Evolutionary conservation across 768 basidiomycete species (phyloP).

Genomic region (Baorangia bicolor): DNA sequence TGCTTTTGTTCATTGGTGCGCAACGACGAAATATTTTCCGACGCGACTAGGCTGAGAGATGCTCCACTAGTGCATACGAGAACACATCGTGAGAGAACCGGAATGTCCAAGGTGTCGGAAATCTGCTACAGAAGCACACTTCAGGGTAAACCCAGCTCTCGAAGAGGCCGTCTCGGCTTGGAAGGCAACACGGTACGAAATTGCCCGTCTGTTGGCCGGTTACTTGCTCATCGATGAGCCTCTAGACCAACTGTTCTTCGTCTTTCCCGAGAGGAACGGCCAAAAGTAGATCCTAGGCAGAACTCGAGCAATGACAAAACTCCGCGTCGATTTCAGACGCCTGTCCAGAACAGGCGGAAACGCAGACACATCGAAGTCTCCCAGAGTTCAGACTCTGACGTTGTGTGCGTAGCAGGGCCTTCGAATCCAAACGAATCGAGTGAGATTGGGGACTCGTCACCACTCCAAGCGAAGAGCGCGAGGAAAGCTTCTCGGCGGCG

Average conservation of each 20-base stretch:
- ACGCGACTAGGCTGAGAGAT: constrained; percentile 3
- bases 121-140: constrained; percentile 53
- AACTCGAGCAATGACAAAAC: constrained; percentile 9
- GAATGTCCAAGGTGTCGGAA: constrained; percentile 76
- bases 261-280: constrained; percentile 38
- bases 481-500: constrained; percentile 17
- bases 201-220: neutral
- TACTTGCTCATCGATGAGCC: neutral
- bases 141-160: constrained; percentile 66
- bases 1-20: constrained; percentile 78
- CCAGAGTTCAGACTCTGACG: constrained; percentile 26
- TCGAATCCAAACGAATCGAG: constrained; percentile 27
- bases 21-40: neutral
- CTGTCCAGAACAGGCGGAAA: constrained; percentile 33
- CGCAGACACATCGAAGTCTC: constrained; percentile 30
- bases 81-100: constrained; percentile 52
- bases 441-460: constrained; percentile 24
- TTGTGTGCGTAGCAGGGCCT: constrained; percentile 31
- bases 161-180: constrained; percentile 73
- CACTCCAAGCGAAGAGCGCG: constrained; percentile 18
- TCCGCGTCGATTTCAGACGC: constrained; percentile 16
- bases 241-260: constrained; percentile 44
- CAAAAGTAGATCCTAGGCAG: constrained; percentile 6
- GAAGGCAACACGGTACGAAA: constrained; percentile 61
- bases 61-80: constrained; percentile 62